Evolutionary conservation across 257 asterid species (phyloP).

Genomic region (Lavandula angustifolia): DNA sequence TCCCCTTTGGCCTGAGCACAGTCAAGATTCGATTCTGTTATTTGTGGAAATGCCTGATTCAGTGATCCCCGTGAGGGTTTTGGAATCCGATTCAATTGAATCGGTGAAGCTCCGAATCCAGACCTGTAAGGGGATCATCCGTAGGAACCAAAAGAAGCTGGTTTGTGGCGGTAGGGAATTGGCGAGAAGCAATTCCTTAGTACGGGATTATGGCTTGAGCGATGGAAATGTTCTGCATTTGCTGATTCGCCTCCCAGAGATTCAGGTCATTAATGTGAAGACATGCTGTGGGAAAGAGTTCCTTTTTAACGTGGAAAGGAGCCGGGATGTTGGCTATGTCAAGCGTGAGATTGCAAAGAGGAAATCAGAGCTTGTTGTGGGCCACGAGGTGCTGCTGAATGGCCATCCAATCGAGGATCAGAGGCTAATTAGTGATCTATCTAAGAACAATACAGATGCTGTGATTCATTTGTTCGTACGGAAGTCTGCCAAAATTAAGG

Average conservation of each 20-base stretch:
- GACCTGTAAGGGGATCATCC: slow-evolving; percentile 65
- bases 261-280: slow-evolving; percentile 61
- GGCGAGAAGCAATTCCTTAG: slow-evolving; percentile 71
- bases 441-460: slow-evolving; percentile 58
- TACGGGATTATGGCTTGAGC: slow-evolving; percentile 72
- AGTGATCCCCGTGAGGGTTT: slow-evolving; percentile 67
- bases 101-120: slow-evolving; percentile 77
- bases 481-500: slow-evolving; percentile 72
- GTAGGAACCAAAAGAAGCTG: slow-evolving; percentile 73
- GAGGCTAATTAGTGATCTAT: slow-evolving; percentile 68
- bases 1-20: slow-evolving; percentile 44
- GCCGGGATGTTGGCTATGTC: slow-evolving; percentile 69
- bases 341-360: slow-evolving; percentile 67
- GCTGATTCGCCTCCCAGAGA: slow-evolving; percentile 72
- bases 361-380: slow-evolving; percentile 45
- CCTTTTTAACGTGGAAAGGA: slow-evolving; percentile 67
- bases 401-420: slow-evolving; percentile 77
- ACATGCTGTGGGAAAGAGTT: slow-evolving; percentile 78
- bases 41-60: slow-evolving; percentile 71
- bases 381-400: slow-evolving; percentile 71
- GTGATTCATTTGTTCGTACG: slow-evolving; percentile 80
- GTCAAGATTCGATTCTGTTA: slow-evolving; percentile 58
- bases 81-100: slow-evolving; percentile 72
- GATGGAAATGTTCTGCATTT: slow-evolving; percentile 83
- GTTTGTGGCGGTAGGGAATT: slow-evolving; percentile 82